phyloP scores from a whole-genome alignment of 192 early-diverging fungal genomes.

The Coemansia sp. region DNA sequence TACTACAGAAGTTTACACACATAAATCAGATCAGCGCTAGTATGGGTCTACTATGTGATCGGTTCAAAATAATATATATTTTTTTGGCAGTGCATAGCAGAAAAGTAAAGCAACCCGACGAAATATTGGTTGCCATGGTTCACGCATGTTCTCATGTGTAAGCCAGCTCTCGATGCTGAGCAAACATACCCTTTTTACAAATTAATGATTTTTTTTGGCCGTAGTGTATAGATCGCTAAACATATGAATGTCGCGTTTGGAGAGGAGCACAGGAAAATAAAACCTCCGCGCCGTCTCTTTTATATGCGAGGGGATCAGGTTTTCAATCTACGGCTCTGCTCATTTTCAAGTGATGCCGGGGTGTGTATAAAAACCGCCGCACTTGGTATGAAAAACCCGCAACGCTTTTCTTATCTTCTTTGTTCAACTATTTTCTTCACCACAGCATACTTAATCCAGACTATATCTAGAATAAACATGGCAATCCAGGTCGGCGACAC shows the following conservation, averaged over 20 bases:
- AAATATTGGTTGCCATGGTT: too few relatives aligned
- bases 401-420: background rate
- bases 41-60: background rate
- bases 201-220: too few relatives aligned
- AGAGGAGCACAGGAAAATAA: background rate
- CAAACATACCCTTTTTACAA: too few relatives aligned
- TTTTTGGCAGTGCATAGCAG: too few relatives aligned
- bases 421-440: background rate
- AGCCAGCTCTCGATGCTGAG: too few relatives aligned
- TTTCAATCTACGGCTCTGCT: too few relatives aligned
- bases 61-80: background rate
- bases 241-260: background rate
- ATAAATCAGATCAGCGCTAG: background rate
- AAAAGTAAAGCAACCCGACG: too few relatives aligned
- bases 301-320: too few relatives aligned
- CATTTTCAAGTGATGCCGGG: background rate
- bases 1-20: background rate
- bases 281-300: background rate
- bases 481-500: conserved; percentile 60
- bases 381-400: background rate
- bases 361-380: background rate
- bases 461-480: conserved; percentile 14
- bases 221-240: too few relatives aligned
- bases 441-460: background rate
- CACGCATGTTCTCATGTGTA: too few relatives aligned